phyloP scores from a whole-genome alignment of 2,329 filamentous ascomycete species.

The Pseudogymnoascus sp. region DNA sequence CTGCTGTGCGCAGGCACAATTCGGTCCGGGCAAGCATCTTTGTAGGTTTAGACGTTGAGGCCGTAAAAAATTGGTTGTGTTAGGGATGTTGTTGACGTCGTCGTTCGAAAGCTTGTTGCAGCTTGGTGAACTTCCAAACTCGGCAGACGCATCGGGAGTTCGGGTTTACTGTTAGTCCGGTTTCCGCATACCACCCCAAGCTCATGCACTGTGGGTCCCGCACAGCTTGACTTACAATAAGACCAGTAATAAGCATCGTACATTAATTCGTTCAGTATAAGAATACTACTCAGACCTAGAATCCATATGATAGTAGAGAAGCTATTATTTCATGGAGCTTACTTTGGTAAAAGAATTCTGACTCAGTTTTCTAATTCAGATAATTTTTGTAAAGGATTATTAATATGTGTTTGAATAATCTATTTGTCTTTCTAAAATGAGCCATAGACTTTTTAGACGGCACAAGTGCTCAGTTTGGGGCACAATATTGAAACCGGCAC shows the following conservation, averaged over 20 bases:
- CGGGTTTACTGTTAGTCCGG: conserved; percentile 1
- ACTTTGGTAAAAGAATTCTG: too few species aligned
- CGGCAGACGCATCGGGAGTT: not conserved
- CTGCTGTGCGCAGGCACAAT: conserved; percentile 26
- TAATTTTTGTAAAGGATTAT: too few species aligned
- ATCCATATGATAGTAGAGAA: too few species aligned
- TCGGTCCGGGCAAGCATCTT: conserved; percentile 18
- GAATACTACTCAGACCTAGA: too few species aligned
- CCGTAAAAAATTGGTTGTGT: not conserved
- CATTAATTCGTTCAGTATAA: too few species aligned
- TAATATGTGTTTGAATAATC: too few species aligned
- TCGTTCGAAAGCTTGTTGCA: not conserved
- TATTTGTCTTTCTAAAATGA: too few species aligned
- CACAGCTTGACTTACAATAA: too few species aligned
- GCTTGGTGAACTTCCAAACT: conserved; percentile 6
- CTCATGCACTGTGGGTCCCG: too few species aligned
- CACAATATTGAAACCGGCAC: not conserved
- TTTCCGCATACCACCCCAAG: not conserved
- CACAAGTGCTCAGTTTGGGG: not conserved
- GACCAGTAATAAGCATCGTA: too few species aligned
- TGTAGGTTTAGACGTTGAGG: conserved; percentile 3
- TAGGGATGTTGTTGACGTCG: conserved; percentile 6
- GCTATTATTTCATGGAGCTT: too few species aligned
- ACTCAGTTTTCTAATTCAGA: too few species aligned
- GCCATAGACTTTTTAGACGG: not conserved